phyloP scores from a whole-genome alignment of 2,329 filamentous ascomycete genomes.

The Pseudocercospora crystallina region DNA sequence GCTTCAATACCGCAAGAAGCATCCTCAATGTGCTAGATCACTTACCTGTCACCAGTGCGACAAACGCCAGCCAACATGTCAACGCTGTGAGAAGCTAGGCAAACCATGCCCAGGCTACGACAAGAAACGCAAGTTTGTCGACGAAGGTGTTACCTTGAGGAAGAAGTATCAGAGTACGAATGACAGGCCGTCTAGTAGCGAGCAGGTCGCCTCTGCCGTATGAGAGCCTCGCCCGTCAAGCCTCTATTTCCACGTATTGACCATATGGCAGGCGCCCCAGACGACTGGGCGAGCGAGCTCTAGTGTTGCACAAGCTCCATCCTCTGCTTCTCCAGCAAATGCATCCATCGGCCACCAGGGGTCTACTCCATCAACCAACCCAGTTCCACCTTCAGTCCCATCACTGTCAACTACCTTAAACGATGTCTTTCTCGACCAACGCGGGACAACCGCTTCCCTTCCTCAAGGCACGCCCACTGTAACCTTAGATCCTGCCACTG shows the following conservation, averaged over 20 bases:
- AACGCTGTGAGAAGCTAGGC: conserved; percentile 36
- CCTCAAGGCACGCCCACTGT: conserved; percentile 2
- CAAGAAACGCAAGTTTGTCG: conserved; percentile 38
- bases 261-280: too few species aligned
- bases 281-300: too few species aligned
- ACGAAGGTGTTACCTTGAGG: conserved; percentile 33
- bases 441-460: neutral
- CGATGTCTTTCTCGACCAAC: conserved; percentile 1
- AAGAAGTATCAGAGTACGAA: conserved; percentile 31
- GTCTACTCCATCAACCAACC: too few species aligned
- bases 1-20: neutral
- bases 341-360: too few species aligned
- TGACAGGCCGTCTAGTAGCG: conserved; percentile 14
- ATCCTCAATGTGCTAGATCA: neutral
- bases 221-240: neutral
- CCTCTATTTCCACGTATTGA: too few species aligned
- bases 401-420: neutral
- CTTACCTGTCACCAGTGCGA: conserved; percentile 27
- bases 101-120: conserved; percentile 38
- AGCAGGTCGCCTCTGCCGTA: conserved; percentile 7
- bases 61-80: conserved; percentile 33
- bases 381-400: too few species aligned
- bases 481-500: conserved; percentile 12
- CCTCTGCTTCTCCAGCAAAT: too few species aligned
- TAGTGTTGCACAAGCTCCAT: too few species aligned